A percentile compares a stretch with the other conserved stretches of the same genome.
Conservation (phyloP, 441 rosid genomes). For the Isatis lusitanica region DNA sequence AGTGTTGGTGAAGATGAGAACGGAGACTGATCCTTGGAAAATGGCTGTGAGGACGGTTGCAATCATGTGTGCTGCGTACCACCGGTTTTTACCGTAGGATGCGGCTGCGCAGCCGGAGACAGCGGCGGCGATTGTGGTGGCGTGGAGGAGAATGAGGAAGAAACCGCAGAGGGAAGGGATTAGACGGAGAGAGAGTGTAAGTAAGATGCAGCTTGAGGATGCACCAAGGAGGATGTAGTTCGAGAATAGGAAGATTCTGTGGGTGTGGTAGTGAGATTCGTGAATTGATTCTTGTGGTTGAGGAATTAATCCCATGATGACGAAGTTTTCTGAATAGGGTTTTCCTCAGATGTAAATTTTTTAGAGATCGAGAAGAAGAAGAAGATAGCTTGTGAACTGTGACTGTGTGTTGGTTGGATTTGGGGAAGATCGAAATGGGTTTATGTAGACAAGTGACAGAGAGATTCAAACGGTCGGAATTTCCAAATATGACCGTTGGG, state of each 20-base stretch:
- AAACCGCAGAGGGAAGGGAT: conserved; percentile 73
- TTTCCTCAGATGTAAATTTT: neutral
- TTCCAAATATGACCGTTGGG: conserved; percentile 24
- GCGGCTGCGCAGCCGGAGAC: conserved; percentile 68
- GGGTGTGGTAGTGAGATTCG: conserved; percentile 49
- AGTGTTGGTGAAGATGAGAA: conserved; percentile 65
- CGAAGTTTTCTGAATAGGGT: neutral
- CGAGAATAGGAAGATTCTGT: conserved; percentile 63
- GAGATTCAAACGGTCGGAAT: conserved; percentile 17
- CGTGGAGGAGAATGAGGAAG: conserved; percentile 79
- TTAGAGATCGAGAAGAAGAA: neutral
- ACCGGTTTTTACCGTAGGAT: conserved; percentile 43
- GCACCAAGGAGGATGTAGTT: conserved; percentile 83
- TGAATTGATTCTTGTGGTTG: conserved; percentile 17
- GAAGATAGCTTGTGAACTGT: neutral
- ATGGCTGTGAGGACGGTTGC: conserved; percentile 71
- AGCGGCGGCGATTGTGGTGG: conserved; percentile 61
- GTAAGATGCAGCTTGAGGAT: conserved; percentile 82
- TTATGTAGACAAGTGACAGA: neutral
- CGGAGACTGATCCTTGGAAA: conserved; percentile 78
- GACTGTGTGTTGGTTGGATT: neutral
- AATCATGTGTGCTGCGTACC: conserved; percentile 83
- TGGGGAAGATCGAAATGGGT: neutral
- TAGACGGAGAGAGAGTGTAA: conserved; percentile 80
- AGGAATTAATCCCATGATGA: conserved; percentile 27